Percentiles rank a stretch among this genome's conserved stretches.
Conservation (phyloP, 352 stramenopile genomes). For the Globisporangium nagaii region DNA sequence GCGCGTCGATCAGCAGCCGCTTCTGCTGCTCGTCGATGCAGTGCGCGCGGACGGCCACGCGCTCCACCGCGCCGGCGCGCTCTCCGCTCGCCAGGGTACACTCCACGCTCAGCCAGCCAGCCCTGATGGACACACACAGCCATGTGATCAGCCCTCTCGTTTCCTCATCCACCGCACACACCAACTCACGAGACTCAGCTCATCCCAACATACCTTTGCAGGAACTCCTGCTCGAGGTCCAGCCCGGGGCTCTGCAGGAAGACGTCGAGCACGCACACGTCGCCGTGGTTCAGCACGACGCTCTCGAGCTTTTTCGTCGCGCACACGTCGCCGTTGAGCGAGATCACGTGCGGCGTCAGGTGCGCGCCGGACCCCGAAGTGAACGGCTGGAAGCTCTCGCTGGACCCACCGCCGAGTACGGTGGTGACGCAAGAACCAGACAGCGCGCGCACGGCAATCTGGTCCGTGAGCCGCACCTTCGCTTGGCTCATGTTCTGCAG, state of each 20-base stretch:
- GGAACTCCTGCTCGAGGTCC: conserved; percentile 46
- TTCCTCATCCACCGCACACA: no score
- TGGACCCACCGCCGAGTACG: neutral
- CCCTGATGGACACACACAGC: no score
- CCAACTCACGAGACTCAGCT: no score
- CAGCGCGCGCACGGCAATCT: conserved; percentile 17
- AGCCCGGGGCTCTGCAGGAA: conserved; percentile 44
- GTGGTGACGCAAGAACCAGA: no score
- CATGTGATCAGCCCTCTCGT: no score
- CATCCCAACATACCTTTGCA: conserved; percentile 36
- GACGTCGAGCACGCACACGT: conserved; percentile 45
- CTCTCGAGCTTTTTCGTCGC: conserved; percentile 15
- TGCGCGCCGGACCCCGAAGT: conserved; percentile 31
- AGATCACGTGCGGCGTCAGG: conserved; percentile 31
- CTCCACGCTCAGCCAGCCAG: conserved; percentile 5
- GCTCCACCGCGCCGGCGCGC: neutral
- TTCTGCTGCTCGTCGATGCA: conserved; percentile 7
- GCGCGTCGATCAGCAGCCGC: neutral
- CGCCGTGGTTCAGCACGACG: conserved; percentile 32
- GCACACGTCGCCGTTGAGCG: conserved; percentile 26
- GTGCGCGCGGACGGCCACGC: neutral
- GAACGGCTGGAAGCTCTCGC: conserved; percentile 23
- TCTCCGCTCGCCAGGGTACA: neutral
- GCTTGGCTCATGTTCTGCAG: conserved; percentile 35
- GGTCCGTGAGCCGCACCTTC: conserved; percentile 27